phyloP scores from a whole-genome alignment of 768 basidiomycete genomes.

The Fibroporia radiculosa region DNA sequence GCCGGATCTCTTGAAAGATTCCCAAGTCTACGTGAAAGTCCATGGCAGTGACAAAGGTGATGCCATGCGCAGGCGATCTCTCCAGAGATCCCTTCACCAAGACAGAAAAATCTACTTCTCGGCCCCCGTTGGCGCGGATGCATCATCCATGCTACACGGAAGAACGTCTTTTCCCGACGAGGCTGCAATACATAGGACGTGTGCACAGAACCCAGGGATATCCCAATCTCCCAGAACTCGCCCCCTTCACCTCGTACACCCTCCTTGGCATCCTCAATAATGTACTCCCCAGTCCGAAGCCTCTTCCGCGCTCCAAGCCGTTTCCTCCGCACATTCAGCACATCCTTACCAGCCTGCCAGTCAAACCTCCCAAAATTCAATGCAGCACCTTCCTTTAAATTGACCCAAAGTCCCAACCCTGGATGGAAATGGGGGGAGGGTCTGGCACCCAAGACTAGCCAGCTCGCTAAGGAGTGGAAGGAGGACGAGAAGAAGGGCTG shows the following conservation, averaged over 20 bases:
- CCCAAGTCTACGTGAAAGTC: too few relatives aligned
- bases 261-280: background rate
- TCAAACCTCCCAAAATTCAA: conserved; percentile 7
- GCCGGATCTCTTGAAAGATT: too few relatives aligned
- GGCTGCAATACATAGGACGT: conserved; percentile 1
- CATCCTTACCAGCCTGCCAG: background rate
- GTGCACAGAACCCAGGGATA: background rate
- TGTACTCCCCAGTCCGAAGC: conserved; percentile 1
- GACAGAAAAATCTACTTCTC: too few relatives aligned
- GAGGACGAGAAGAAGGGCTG: conserved; percentile 27
- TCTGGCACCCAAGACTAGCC: conserved; percentile 13
- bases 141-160: background rate
- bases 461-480: conserved; percentile 22
- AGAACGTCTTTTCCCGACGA: background rate
- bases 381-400: conserved; percentile 21
- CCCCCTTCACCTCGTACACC: background rate
- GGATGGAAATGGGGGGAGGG: conserved; percentile 38
- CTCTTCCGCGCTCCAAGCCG: conserved; percentile 1
- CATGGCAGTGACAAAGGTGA: too few relatives aligned
- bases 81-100: too few relatives aligned
- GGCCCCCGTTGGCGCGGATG: background rate
- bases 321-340: background rate
- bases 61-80: too few relatives aligned
- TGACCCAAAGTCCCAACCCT: conserved; percentile 32
- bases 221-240: background rate